Evolutionary conservation across 345 rosid genomes (phyloP).

Genomic region (Anacardium occidentale): DNA sequence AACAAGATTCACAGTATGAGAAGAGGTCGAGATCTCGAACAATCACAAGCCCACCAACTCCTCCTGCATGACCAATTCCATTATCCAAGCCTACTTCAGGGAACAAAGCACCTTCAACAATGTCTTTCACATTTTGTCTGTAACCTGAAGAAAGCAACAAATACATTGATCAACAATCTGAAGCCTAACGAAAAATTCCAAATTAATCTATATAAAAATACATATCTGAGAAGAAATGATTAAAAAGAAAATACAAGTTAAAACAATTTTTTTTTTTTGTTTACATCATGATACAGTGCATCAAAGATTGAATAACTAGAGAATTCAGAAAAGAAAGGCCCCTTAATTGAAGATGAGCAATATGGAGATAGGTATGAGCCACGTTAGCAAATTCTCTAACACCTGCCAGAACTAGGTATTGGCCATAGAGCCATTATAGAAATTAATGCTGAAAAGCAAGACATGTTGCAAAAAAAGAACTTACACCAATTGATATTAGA

Average conservation of each 20-base stretch:
- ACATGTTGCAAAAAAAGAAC: not conserved
- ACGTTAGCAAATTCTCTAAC: not conserved
- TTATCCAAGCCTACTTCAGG: slow-evolving; percentile 81
- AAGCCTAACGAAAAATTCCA: not conserved
- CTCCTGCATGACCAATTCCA: slow-evolving; percentile 77
- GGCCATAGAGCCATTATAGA: not conserved
- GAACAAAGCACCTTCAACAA: slow-evolving; percentile 83
- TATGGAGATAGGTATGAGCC: not conserved
- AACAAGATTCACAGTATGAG: slow-evolving; percentile 88
- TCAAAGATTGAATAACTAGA: not conserved
- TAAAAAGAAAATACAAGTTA: not conserved
- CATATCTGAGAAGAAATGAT: not conserved
- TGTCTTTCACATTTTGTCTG: slow-evolving; percentile 62
- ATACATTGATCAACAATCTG: slow-evolving; percentile 4
- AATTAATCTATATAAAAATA: not conserved
- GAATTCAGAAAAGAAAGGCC: slow-evolving; percentile 5
- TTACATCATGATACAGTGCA: not conserved
- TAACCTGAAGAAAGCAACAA: slow-evolving; percentile 55
- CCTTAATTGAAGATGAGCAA: not conserved
- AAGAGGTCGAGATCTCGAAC: slow-evolving; percentile 85
- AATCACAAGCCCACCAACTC: slow-evolving; percentile 84
- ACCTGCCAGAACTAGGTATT: not conserved
- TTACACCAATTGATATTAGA: not conserved
- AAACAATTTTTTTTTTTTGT: not conserved
- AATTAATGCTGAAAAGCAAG: not conserved